Evolutionary conservation across 345 rosid genomes (phyloP), one percentile per base, ranked within the genome.

Genomic region (Xanthoceras sorbifolium): DNA sequence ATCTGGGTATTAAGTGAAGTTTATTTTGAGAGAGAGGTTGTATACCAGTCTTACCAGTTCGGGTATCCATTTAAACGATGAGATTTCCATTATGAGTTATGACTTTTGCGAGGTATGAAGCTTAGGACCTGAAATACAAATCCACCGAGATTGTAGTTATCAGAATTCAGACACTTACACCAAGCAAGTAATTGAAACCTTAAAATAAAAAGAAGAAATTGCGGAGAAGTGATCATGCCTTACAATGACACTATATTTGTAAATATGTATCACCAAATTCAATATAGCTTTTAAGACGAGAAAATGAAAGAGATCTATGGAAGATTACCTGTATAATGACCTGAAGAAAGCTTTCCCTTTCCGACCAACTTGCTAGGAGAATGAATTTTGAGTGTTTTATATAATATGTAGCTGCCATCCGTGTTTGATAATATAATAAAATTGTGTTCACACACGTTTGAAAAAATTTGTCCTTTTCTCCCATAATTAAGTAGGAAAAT

Each of bases 51-150:
- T 25, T 62, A 72, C 67, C 55, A 38, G 46, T 59, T 60, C 76
- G 1, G 76, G 29, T 4, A 40, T 40, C 76, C 76, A 38, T 60
- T 60, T 40, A 6, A 54, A 32, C 11, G 76, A 40, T 72, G 76
- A 40, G 14, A 60, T 38, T 72, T 72, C 76, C 76, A 72, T 34
- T 18, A 42, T 15, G 36, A 38, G 1, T 48, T n/a, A n/a, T 26
- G 26, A 9, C 25, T 15, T 17, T 57, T 23, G 54, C 1, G 26
- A 25, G 17, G 22, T 20, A 11, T 22, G 54, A 22, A 72, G 23
- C 31, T 59, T 23, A 25, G 31, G 3, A 34, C 22, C 75, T 36
- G 32, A 57, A 32, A 52, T 26, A 54, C 63, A 52, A 55, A 52
- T 5, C 25, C 34, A 9, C 17, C 34, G 17, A 6, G 17, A 61